A percentile compares a stretch with the other conserved stretches of the same genome.
phyloP scores from a whole-genome alignment of 2,329 filamentous ascomycete species.

The Sclerotinia borealis region DNA sequence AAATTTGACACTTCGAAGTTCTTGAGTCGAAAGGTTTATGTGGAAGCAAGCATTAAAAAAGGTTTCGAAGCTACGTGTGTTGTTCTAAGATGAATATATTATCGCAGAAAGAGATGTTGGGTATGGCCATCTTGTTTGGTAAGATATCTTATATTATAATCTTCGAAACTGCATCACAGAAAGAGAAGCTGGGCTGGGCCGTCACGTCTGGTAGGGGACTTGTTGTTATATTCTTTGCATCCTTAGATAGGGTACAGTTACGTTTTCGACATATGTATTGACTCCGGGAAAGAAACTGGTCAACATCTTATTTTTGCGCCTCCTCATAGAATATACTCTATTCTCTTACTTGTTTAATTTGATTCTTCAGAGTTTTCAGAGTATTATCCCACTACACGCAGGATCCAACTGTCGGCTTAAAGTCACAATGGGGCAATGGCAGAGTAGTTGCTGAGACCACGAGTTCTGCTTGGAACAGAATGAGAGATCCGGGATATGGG shows the following conservation, averaged over 20 bases:
- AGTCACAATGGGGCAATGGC: background rate
- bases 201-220: background rate
- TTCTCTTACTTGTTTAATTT: conserved; percentile 11
- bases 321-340: conserved; percentile 13
- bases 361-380: background rate
- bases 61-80: background rate
- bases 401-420: conserved; percentile 2
- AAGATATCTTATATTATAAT: background rate
- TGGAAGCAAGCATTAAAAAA: background rate
- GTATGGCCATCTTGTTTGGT: background rate
- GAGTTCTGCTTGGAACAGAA: background rate
- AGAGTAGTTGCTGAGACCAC: background rate
- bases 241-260: no score
- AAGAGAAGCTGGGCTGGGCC: background rate
- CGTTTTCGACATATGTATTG: conserved; percentile 40
- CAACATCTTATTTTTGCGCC: conserved; percentile 29
- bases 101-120: background rate
- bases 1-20: background rate
- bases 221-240: background rate
- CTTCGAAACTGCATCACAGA: no score
- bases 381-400: conserved; percentile 12
- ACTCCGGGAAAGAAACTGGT: conserved; percentile 38
- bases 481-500: background rate
- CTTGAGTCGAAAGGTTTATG: background rate
- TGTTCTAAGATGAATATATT: background rate